Evolutionary conservation across 2,329 filamentous ascomycete genomes (phyloP).

Genomic region (Cladosporium velox): DNA sequence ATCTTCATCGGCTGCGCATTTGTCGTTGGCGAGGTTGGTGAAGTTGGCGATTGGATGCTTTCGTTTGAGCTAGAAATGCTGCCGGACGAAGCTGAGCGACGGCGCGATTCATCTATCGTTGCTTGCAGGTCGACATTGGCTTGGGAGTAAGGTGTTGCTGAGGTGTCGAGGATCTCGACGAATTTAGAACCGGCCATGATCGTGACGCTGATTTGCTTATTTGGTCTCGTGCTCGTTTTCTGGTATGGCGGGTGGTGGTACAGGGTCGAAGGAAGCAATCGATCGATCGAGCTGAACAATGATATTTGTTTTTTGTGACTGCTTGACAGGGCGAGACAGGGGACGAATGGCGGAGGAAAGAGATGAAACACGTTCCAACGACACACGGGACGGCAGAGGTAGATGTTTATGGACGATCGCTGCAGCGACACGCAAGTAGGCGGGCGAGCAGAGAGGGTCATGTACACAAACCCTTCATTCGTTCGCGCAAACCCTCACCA

Average conservation of each 20-base stretch:
- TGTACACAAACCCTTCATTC: constrained; percentile 15
- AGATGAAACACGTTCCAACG: constrained; percentile 13
- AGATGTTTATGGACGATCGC: constrained; percentile 14
- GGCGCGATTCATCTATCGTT: constrained; percentile 36
- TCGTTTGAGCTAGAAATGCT: constrained; percentile 28
- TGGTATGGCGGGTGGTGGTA: constrained; percentile 2
- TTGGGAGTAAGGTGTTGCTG: constrained; percentile 34
- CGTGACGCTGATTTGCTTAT: neutral
- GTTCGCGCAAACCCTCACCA: constrained; percentile 16
- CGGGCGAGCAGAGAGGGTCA: constrained; percentile 15
- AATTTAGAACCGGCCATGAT: constrained; percentile 41
- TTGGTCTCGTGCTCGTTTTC: neutral
- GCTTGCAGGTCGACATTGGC: constrained; percentile 40
- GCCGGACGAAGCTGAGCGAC: constrained; percentile 34
- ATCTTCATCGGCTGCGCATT: constrained; percentile 19
- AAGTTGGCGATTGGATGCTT: constrained; percentile 22
- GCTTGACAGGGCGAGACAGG: neutral
- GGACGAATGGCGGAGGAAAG: neutral
- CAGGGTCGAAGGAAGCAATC: constrained; percentile 6
- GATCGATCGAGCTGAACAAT: constrained; percentile 12
- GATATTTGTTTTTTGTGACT: neutral
- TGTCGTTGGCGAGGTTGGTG: constrained; percentile 13
- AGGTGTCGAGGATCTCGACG: constrained; percentile 39
- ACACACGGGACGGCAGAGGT: constrained; percentile 11
- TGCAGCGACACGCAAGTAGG: constrained; percentile 16